These are phyloP conservation scores for Podila verticillata DNA, from an alignment of 192 early-diverging fungal genomes.

Conservation along the genomic window DNA sequence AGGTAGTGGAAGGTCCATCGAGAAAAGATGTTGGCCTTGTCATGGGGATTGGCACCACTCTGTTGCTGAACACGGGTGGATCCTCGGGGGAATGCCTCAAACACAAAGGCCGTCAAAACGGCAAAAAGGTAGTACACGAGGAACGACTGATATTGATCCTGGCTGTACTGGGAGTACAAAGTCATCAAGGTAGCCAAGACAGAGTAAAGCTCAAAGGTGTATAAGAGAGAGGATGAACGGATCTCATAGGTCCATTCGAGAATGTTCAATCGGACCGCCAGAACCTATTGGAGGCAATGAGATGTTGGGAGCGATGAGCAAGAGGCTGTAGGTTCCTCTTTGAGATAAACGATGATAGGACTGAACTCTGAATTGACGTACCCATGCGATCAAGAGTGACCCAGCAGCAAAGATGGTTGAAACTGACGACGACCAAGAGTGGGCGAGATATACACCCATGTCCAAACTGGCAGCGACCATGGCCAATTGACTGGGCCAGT, in stretches of 20 bases:
- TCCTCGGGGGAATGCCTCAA: constrained; percentile 25
- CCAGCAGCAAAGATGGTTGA: constrained; percentile 8
- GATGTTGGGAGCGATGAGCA: too few species aligned
- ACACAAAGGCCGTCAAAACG: constrained; percentile 13
- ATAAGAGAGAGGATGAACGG: constrained; percentile 20
- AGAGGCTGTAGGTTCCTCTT: too few species aligned
- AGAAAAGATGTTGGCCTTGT: constrained; percentile 43
- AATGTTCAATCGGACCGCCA: constrained; percentile 16
- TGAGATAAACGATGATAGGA: too few species aligned
- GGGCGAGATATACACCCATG: background rate
- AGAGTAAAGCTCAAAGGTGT: constrained; percentile 14
- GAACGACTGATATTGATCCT: background rate
- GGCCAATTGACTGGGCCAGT: constrained; percentile 28
- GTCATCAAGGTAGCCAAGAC: constrained; percentile 2
- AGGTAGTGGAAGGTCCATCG: constrained; percentile 32
- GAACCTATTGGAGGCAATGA: constrained; percentile 1
- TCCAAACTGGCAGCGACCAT: constrained; percentile 1
- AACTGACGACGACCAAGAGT: background rate
- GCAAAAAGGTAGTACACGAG: constrained; percentile 10
- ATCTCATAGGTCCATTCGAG: constrained; percentile 21
- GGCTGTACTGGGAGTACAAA: constrained; percentile 13
- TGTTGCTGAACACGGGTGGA: constrained; percentile 10
- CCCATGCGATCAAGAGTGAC: constrained; percentile 15
- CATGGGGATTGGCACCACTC: constrained; percentile 19
- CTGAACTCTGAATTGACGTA: too few species aligned